Percentiles rank a stretch among this genome's conserved stretches.
phyloP scores from a whole-genome alignment of 2,329 filamentous ascomycete species.

The Trichoderma aggressivum region DNA sequence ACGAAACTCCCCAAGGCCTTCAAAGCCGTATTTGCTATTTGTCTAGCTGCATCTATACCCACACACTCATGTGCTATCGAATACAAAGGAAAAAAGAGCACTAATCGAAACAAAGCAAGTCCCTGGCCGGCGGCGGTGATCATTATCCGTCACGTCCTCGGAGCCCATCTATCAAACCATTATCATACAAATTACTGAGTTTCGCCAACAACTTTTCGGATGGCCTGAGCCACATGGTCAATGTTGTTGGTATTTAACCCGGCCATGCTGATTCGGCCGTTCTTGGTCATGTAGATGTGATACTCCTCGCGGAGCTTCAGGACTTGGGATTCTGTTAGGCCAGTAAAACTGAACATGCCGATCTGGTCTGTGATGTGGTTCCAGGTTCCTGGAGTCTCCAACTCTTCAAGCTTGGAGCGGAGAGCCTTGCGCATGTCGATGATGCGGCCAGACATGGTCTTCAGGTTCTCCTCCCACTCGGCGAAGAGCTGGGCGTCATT shows the following conservation, averaged over 20 bases:
- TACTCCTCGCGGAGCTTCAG: constrained; percentile 63
- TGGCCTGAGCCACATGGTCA: constrained; percentile 86
- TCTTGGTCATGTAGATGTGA: constrained; percentile 94
- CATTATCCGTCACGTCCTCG: background rate
- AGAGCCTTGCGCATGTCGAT: constrained; percentile 83
- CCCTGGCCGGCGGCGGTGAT: background rate
- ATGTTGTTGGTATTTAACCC: constrained; percentile 91
- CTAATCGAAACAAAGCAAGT: background rate
- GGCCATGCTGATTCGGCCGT: constrained; percentile 96
- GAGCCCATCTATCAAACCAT: background rate
- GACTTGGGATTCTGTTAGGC: constrained; percentile 71
- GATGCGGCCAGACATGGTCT: constrained; percentile 93
- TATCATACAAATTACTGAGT: constrained; percentile 23
- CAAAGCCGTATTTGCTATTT: background rate
- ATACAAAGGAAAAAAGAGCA: background rate
- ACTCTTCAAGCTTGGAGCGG: constrained; percentile 74
- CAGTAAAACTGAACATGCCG: constrained; percentile 98
- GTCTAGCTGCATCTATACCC: constrained; percentile 11
- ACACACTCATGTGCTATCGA: background rate
- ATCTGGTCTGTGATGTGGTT: constrained; percentile 98
- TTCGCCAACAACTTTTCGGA: constrained; percentile 71
- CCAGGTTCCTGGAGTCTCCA: constrained; percentile 86
- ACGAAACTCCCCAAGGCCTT: background rate
- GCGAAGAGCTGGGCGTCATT: constrained; percentile 79
- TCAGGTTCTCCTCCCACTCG: constrained; percentile 89